These are phyloP conservation scores for Magnusiomyces paraingens DNA, from an alignment of 1,139 yeast species.

Conservation along the genomic window DNA sequence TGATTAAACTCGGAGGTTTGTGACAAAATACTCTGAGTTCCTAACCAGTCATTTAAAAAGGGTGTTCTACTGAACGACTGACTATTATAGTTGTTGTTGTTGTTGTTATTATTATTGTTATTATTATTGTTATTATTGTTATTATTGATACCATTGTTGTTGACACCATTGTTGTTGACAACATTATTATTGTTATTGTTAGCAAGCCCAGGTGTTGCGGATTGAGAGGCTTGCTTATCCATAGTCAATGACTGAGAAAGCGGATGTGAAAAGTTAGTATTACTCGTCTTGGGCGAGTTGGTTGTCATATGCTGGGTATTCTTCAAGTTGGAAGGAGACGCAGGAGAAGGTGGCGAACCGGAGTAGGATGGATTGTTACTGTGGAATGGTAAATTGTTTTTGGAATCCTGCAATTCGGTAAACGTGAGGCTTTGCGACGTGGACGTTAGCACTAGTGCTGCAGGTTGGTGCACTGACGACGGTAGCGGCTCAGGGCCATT, in stretches of 20 bases:
- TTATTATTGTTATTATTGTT: not conserved
- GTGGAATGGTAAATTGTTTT: no score
- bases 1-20: slow-evolving; percentile 27
- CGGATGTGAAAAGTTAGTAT: no score
- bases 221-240: no score
- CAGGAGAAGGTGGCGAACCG: no score
- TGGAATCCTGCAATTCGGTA: no score
- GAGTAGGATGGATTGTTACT: no score
- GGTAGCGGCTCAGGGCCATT: slow-evolving; percentile 12
- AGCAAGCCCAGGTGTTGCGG: not conserved
- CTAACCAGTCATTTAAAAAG: slow-evolving; percentile 22
- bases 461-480: slow-evolving; percentile 15
- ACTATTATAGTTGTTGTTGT: not conserved
- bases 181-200: no score
- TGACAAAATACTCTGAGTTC: slow-evolving; percentile 23
- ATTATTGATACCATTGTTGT: not conserved
- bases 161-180: not conserved
- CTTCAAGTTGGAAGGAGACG: no score
- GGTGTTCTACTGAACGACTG: not conserved
- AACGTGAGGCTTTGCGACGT: no score
- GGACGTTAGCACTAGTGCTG: slow-evolving; percentile 16
- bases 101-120: not conserved
- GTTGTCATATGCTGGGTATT: no score
- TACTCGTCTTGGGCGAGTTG: no score
- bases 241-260: no score